These are phyloP conservation scores for Lentinus brumalis DNA, from an alignment of 768 basidiomycete species.

Conservation along the genomic window DNA sequence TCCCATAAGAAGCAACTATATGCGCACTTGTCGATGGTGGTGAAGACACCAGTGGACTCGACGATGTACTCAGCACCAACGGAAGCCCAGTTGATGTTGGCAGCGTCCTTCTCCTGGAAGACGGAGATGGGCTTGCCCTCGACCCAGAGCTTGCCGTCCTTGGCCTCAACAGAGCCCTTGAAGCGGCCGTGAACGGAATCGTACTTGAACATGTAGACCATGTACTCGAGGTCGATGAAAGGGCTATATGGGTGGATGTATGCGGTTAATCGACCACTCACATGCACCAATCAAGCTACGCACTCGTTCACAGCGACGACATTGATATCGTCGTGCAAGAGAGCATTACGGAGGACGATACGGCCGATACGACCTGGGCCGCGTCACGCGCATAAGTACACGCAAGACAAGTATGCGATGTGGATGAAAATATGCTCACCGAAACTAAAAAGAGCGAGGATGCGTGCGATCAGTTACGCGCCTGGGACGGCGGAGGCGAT, in stretches of 20 bases:
- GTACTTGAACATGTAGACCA: constrained; percentile 99
- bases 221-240: constrained; percentile 96
- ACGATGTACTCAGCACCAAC: constrained; percentile 91
- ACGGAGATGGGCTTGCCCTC: constrained; percentile 76
- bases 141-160: constrained; percentile 89
- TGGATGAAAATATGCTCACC: constrained; percentile 49
- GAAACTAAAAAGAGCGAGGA: constrained; percentile 52
- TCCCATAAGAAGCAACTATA: constrained; percentile 13
- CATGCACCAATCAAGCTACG: constrained; percentile 32
- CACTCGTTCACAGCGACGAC: constrained; percentile 96
- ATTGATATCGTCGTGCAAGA: constrained; percentile 71
- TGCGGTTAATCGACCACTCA: constrained; percentile 5
- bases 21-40: constrained; percentile 83
- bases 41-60: constrained; percentile 99
- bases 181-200: constrained; percentile 93
- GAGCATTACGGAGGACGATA: constrained; percentile 95
- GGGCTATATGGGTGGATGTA: constrained; percentile 54
- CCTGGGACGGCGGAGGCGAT: constrained; percentile 5
- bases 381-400: neutral
- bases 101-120: constrained; percentile 86
- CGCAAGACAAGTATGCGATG: neutral
- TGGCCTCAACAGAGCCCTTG: constrained; percentile 78
- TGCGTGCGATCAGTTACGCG: constrained; percentile 8
- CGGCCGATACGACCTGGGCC: constrained; percentile 96
- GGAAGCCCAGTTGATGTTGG: constrained; percentile 78